Percentiles rank a stretch among this genome's conserved stretches.
These are phyloP conservation scores for Prunus armeniaca DNA, from an alignment of 306 rosid species.

Conservation along the genomic window DNA sequence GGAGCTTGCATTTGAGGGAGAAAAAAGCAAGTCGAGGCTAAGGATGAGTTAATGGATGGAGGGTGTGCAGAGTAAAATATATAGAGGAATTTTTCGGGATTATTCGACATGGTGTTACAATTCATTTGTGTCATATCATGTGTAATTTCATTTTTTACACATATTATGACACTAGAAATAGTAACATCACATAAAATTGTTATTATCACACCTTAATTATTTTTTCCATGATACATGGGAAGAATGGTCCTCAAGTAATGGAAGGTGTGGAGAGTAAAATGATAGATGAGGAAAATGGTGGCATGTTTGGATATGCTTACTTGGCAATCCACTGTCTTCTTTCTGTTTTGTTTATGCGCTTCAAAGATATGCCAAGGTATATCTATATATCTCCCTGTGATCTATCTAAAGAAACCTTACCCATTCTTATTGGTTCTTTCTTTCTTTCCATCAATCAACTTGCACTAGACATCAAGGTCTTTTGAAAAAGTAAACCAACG, in stretches of 20 bases:
- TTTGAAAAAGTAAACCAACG: background rate
- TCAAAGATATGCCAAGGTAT: conserved; percentile 25
- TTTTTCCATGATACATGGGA: no score
- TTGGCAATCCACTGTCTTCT: conserved; percentile 44
- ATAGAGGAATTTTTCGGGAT: no score
- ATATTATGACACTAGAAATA: no score
- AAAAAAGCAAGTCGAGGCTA: no score
- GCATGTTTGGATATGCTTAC: conserved; percentile 36
- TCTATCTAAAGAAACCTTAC: background rate
- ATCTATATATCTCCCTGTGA: background rate
- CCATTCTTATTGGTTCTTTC: conserved; percentile 10
- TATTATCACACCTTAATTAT: no score
- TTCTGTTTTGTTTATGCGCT: conserved; percentile 45
- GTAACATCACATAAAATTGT: no score
- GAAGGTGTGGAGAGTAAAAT: background rate
- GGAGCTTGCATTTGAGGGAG: no score
- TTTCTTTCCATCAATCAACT: conserved; percentile 5
- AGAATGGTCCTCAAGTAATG: background rate
- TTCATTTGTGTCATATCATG: no score
- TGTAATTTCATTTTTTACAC: no score
- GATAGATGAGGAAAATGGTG: conserved; percentile 32
- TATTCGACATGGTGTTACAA: no score
- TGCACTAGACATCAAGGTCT: background rate
- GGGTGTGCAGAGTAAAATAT: background rate
- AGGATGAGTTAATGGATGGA: background rate